Base-by-base conservation (phyloP, 352 stramenopile genomes). In the Phytophthora constricta region DNA sequence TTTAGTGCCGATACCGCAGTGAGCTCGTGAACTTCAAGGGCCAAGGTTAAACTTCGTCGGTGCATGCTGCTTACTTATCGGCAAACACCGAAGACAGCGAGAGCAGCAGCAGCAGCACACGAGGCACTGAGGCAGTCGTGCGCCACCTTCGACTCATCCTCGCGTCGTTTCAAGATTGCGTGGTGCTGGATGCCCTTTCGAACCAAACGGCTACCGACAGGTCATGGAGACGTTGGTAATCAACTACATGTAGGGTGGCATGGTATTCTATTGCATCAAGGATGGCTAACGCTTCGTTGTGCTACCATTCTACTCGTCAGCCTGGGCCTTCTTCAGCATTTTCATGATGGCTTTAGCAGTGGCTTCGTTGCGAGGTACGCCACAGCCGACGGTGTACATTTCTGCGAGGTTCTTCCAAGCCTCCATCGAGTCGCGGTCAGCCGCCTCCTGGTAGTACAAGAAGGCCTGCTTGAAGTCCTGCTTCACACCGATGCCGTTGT, bases 401-500 rank as follows among this genome's bases (percentile, higher is more conserved):
- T 95, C 88, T 14, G 88, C 88, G 5, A 96, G 75, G 65, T 95
- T 96, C 69, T 96, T 94, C 88, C 88, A 96, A 5, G 88, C 86
- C 60, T 91, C 79, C 77, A 94, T 90, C 42, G 86, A 95, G 74
- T 95, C 72, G 33, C 76, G 79, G 42, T 96, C 87, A 17, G 88
- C 90, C 4, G 90, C 88, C 45, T 91, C 86, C 66, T 96, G 87
- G 65, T 96, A 97, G 65, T 92, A 94, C 59, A 91, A 55, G 54
- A 97, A 95, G 31, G 90, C 90, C 65, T 85, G 84, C 53, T 89
- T 62, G 53, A 80, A 95, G 65, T 96, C 80, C 49, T 84, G 64
- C 60, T 79, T 43, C 39, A 93, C 84, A 22, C 87, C 87, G 33
- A 84, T 65, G 17, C 85, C 84, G 47, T 92, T 87, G 68, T 95